Evolutionary conservation across 768 basidiomycete genomes (phyloP).

Genomic region (Boletus bicolor): DNA sequence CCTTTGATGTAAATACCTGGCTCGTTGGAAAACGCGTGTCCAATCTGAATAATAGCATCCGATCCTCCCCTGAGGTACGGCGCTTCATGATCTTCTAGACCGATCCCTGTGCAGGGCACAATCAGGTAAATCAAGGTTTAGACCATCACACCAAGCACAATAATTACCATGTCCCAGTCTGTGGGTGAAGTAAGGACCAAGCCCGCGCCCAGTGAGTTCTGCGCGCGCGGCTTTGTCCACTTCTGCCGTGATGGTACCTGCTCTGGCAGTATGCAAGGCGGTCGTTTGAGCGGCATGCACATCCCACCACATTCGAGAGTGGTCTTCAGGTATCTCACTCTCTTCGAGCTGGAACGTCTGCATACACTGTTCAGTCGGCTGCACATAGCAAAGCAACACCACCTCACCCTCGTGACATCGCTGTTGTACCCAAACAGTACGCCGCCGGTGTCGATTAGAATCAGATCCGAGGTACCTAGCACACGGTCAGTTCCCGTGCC

Average conservation of each 20-base stretch:
- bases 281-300: slow-evolving; percentile 62
- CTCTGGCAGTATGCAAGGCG: slow-evolving; percentile 47
- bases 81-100: slow-evolving; percentile 77
- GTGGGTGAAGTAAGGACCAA: slow-evolving; percentile 71
- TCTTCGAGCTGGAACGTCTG: slow-evolving; percentile 65
- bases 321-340: slow-evolving; percentile 50
- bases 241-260: slow-evolving; percentile 46
- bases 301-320: slow-evolving; percentile 58
- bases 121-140: slow-evolving; percentile 16
- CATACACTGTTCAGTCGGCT: neutral
- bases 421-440: slow-evolving; percentile 71
- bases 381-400: neutral
- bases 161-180: slow-evolving; percentile 71
- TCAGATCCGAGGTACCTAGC: slow-evolving; percentile 56
- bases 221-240: slow-evolving; percentile 64
- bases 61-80: slow-evolving; percentile 79
- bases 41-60: slow-evolving; percentile 50
- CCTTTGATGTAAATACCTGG: slow-evolving; percentile 75
- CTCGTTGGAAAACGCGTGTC: slow-evolving; percentile 81
- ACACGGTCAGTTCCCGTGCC: slow-evolving; percentile 70
- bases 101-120: slow-evolving; percentile 56
- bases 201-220: slow-evolving; percentile 41
- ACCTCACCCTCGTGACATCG: slow-evolving; percentile 72
- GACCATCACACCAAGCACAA: slow-evolving; percentile 2
- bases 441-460: slow-evolving; percentile 73